Percentiles rank a stretch among this genome's conserved stretches.
These are phyloP conservation scores for Solanum virginianum DNA, from an alignment of 257 asterid genomes.

Conservation along the genomic window DNA sequence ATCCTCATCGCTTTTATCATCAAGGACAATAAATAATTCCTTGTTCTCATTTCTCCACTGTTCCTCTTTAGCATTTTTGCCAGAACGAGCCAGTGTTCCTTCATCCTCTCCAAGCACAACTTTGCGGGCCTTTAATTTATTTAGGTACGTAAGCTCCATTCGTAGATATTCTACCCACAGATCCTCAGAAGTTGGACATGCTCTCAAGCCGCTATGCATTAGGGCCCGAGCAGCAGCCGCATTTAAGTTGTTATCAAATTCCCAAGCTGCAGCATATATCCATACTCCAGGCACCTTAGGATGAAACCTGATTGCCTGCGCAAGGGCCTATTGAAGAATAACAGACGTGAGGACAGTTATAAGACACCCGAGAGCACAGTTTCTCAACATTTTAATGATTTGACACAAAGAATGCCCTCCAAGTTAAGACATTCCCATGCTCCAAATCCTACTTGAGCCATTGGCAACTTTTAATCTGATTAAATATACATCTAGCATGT, in stretches of 20 bases:
- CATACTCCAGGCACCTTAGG: conserved; percentile 90
- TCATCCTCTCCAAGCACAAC: conserved; percentile 68
- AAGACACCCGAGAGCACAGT: not conserved
- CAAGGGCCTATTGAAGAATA: conserved; percentile 46
- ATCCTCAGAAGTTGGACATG: conserved; percentile 81
- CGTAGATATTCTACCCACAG: conserved; percentile 92
- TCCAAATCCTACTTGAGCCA: not conserved
- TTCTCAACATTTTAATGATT: not conserved
- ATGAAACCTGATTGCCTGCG: conserved; percentile 72
- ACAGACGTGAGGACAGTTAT: not conserved
- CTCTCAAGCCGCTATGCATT: conserved; percentile 91
- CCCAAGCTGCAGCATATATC: conserved; percentile 98
- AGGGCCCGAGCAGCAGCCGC: conserved; percentile 83
- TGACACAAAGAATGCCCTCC: not conserved
- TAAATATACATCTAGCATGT: not conserved
- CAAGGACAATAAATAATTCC: conserved; percentile 59
- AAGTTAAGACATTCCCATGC: not conserved
- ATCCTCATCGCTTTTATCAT: conserved; percentile 33
- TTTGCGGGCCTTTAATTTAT: conserved; percentile 76
- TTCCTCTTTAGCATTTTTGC: conserved; percentile 31
- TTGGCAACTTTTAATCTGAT: not conserved
- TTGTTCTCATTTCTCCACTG: conserved; percentile 64
- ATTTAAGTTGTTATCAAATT: conserved; percentile 76
- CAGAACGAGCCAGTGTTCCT: conserved; percentile 21
- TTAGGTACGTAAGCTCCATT: conserved; percentile 88